Evolutionary conservation across 2,329 filamentous ascomycete species (phyloP).

Genomic region (Gnomoniopsis smithogilvyi): DNA sequence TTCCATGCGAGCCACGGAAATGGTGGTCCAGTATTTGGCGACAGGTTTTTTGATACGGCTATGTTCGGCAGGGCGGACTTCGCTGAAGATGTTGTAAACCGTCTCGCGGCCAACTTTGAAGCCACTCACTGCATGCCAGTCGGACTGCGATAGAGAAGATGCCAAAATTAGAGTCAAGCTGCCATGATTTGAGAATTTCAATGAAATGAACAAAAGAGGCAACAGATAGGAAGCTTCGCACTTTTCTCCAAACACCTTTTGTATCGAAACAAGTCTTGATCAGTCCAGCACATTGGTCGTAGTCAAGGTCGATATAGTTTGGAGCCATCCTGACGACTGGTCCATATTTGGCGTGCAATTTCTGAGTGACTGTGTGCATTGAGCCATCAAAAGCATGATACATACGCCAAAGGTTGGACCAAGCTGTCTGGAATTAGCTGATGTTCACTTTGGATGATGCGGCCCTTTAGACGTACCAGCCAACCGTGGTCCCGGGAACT

Average conservation of each 20-base stretch:
- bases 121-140: slow-evolving; percentile 2
- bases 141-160: background rate
- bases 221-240: background rate
- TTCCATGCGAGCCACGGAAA: slow-evolving; percentile 3
- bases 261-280: slow-evolving; percentile 9
- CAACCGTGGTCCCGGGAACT: slow-evolving; percentile 5
- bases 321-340: slow-evolving; percentile 3
- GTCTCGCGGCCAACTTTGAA: slow-evolving; percentile 4
- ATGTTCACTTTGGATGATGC: background rate
- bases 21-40: slow-evolving; percentile 8
- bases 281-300: background rate
- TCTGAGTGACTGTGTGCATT: background rate
- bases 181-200: background rate
- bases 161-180: background rate
- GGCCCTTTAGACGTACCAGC: background rate
- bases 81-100: slow-evolving; percentile 3
- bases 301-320: slow-evolving; percentile 4
- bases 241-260: slow-evolving; percentile 7
- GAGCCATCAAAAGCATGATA: background rate
- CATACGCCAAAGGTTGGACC: slow-evolving; percentile 5
- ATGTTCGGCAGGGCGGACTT: background rate
- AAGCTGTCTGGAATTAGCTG: background rate
- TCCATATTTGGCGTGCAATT: slow-evolving; percentile 3
- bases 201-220: background rate
- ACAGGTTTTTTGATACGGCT: slow-evolving; percentile 5